A percentile compares a stretch with the other conserved stretches of the same genome.
These are phyloP conservation scores for Lepidium africanum DNA, from an alignment of 345 rosid genomes.

Conservation along the genomic window DNA sequence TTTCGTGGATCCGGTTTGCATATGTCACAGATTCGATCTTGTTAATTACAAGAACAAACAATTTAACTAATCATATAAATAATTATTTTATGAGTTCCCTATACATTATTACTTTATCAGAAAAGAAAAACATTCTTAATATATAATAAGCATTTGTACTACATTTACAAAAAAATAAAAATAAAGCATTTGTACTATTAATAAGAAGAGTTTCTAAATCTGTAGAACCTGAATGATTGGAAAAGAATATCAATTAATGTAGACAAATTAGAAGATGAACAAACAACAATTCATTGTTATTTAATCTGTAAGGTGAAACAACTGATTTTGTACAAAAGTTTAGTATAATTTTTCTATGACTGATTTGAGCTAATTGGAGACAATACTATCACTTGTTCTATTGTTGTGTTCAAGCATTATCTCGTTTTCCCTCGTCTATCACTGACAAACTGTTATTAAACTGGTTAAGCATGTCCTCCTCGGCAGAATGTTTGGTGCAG, in stretches of 20 bases:
- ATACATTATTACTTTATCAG: neutral
- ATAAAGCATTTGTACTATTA: neutral
- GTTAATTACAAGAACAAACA: neutral
- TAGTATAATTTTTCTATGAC: neutral
- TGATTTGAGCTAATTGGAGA: neutral
- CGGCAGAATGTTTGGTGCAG: slow-evolving; percentile 18
- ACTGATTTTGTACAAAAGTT: slow-evolving; percentile 4
- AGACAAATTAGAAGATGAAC: neutral
- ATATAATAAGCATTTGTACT: neutral
- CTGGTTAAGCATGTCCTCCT: slow-evolving; percentile 41
- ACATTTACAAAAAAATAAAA: no score
- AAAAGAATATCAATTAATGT: neutral
- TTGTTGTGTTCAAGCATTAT: neutral
- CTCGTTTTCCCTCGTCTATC: neutral
- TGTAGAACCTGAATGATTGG: neutral
- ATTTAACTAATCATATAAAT: neutral
- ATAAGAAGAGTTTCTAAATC: neutral
- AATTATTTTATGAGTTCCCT: neutral
- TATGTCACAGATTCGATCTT: slow-evolving; percentile 6
- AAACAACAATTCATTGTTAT: neutral
- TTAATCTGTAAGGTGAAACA: neutral
- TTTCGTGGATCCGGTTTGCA: slow-evolving; percentile 14
- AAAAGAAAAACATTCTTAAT: neutral
- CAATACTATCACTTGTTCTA: neutral
- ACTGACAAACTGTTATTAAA: slow-evolving; percentile 50